Percentiles rank a stretch among this genome's conserved stretches.
Evolutionary conservation across 805 yeast genomes (phyloP).

Genomic region (Saccharomyces mikatae): DNA sequence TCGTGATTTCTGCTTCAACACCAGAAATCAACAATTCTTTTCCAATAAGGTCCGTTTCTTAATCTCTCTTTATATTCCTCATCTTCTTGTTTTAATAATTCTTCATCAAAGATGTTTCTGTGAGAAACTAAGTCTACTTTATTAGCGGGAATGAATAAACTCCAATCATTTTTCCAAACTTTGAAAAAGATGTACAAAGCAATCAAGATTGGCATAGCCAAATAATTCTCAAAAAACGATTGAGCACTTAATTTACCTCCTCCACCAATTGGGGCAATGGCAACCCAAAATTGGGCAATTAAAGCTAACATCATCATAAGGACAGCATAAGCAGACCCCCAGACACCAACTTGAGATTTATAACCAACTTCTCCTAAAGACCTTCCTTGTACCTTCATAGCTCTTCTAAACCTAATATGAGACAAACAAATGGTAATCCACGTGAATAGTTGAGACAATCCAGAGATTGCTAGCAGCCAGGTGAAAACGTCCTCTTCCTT

Average conservation of each 20-base stretch:
- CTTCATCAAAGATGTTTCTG: conserved; percentile 30
- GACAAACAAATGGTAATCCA: conserved; percentile 53
- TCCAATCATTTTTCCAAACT: conserved; percentile 40
- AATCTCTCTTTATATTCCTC: conserved; percentile 24
- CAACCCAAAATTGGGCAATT: conserved; percentile 59
- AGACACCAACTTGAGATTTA: conserved; percentile 42
- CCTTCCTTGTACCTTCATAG: conserved; percentile 47
- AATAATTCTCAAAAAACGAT: conserved; percentile 37
- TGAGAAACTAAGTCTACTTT: conserved; percentile 26
- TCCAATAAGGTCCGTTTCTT: conserved; percentile 24
- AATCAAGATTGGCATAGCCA: conserved; percentile 41
- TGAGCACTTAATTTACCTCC: conserved; percentile 32
- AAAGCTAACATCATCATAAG: conserved; percentile 42
- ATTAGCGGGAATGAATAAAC: conserved; percentile 24
- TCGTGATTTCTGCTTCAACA: conserved; percentile 14
- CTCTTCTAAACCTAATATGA: conserved; percentile 52
- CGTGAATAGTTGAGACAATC: conserved; percentile 54
- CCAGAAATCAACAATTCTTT: conserved; percentile 27
- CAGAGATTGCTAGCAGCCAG: conserved; percentile 58
- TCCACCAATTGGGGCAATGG: conserved; percentile 45
- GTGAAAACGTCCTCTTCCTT: conserved; percentile 50
- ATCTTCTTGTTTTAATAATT: conserved; percentile 27
- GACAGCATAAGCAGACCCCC: conserved; percentile 47
- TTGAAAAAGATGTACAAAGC: conserved; percentile 39
- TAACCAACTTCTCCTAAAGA: conserved; percentile 45